A percentile compares a stretch with the other conserved stretches of the same genome.
These are phyloP conservation scores for Acer yangbiense DNA, from an alignment of 345 rosid species.

Conservation along the genomic window DNA sequence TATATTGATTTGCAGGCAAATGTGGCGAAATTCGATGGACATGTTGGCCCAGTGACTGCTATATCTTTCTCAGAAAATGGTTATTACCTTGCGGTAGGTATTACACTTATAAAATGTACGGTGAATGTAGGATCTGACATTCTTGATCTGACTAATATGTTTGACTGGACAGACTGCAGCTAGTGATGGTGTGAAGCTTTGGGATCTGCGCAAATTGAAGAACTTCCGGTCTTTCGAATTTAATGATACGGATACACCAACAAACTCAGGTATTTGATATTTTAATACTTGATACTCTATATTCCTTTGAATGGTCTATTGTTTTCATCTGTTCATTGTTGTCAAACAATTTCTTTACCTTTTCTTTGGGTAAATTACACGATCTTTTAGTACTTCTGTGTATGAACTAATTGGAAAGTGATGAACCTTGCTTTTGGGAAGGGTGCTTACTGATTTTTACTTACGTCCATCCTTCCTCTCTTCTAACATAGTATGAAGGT, in stretches of 20 bases:
- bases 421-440: constrained; percentile 9
- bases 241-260: constrained; percentile 61
- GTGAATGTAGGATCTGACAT: constrained; percentile 7
- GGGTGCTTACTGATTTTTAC: neutral
- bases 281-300: neutral
- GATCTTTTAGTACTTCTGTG: neutral
- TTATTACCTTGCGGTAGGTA: constrained; percentile 84
- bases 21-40: constrained; percentile 91
- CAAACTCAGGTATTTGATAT: constrained; percentile 71
- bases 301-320: neutral
- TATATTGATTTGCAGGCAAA: constrained; percentile 54
- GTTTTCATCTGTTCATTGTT: neutral
- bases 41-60: constrained; percentile 81
- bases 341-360: neutral
- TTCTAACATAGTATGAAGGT: no score
- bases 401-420: constrained; percentile 8
- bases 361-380: neutral
- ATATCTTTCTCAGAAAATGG: constrained; percentile 98
- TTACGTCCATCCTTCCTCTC: neutral
- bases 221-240: constrained; percentile 74
- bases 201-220: constrained; percentile 96
- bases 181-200: constrained; percentile 87
- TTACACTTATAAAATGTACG: constrained; percentile 21
- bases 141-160: constrained; percentile 28
- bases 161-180: constrained; percentile 77